Evolutionary conservation across 2,329 filamentous ascomycete species (phyloP).

Genomic region (Periconia macrospinosa): DNA sequence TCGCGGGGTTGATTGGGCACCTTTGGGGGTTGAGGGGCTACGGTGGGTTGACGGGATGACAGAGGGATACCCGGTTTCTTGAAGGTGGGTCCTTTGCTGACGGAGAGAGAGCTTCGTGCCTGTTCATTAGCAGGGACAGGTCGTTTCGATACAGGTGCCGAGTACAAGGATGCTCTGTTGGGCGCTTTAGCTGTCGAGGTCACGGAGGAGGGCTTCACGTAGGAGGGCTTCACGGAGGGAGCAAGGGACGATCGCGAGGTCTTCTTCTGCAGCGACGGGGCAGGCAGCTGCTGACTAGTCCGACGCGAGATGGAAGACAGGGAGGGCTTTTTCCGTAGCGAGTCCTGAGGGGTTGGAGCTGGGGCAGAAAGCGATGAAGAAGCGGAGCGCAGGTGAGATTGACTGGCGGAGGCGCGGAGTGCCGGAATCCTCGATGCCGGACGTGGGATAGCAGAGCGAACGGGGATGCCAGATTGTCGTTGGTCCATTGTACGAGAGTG

Average conservation of each 20-base stretch:
- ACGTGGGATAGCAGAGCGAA: constrained; percentile 50
- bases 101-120: constrained; percentile 20
- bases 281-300: constrained; percentile 3
- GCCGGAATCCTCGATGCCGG: constrained; percentile 57
- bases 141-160: constrained; percentile 21
- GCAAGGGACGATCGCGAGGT: constrained; percentile 33
- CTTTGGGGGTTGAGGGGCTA: constrained; percentile 16
- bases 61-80: constrained; percentile 42
- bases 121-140: constrained; percentile 20
- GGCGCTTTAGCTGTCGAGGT: constrained; percentile 17
- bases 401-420: constrained; percentile 41
- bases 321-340: constrained; percentile 28
- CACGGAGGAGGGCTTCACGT: constrained; percentile 22
- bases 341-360: constrained; percentile 32
- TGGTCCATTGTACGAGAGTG: constrained; percentile 31
- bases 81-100: constrained; percentile 29
- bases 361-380: constrained; percentile 17
- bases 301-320: constrained; percentile 23
- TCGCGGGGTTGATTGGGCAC: constrained; percentile 16
- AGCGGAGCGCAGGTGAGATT: constrained; percentile 43
- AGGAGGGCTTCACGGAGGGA: constrained; percentile 27
- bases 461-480: constrained; percentile 26
- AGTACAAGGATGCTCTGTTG: constrained; percentile 25
- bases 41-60: constrained; percentile 34
- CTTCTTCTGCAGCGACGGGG: constrained; percentile 32